Conservation (phyloP, 2,329 filamentous ascomycete genomes). For the Talaromyces sp. region DNA sequence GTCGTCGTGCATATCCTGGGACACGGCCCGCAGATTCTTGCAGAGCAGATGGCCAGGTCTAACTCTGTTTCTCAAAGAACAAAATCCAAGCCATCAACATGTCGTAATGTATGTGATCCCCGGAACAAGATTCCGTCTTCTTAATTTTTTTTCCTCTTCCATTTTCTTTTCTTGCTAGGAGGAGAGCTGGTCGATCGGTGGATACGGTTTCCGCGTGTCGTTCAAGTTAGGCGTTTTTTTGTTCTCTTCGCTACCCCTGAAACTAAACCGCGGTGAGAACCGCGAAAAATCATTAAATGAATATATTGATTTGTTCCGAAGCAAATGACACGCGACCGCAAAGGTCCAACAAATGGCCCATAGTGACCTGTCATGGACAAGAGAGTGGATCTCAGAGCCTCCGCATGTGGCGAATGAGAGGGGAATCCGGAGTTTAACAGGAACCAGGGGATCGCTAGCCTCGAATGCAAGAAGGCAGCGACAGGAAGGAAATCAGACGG, state of each 20-base stretch:
- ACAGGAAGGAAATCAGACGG: neutral
- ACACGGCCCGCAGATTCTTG: conserved; percentile 14
- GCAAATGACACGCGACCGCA: neutral
- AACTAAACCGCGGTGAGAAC: neutral
- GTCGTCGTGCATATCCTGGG: conserved; percentile 21
- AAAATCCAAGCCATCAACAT: neutral
- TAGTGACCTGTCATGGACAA: neutral
- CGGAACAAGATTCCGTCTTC: neutral
- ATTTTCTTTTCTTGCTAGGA: neutral
- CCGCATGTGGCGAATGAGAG: conserved; percentile 18
- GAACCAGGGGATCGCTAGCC: neutral
- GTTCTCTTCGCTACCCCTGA: neutral
- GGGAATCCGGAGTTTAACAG: neutral
- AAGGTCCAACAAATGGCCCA: neutral
- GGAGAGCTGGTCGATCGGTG: neutral
- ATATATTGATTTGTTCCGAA: neutral
- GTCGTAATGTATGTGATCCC: neutral
- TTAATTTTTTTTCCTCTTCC: neutral
- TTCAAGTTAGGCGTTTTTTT: neutral
- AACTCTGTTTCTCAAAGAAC: neutral
- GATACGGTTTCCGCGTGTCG: neutral
- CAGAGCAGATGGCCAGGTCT: conserved; percentile 14
- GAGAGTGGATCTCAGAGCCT: conserved; percentile 12
- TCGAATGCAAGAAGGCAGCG: conserved; percentile 1
- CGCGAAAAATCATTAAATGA: neutral